Conservation (phyloP, 2,329 filamentous ascomycete genomes). For the Cladosporium oxysporum region DNA sequence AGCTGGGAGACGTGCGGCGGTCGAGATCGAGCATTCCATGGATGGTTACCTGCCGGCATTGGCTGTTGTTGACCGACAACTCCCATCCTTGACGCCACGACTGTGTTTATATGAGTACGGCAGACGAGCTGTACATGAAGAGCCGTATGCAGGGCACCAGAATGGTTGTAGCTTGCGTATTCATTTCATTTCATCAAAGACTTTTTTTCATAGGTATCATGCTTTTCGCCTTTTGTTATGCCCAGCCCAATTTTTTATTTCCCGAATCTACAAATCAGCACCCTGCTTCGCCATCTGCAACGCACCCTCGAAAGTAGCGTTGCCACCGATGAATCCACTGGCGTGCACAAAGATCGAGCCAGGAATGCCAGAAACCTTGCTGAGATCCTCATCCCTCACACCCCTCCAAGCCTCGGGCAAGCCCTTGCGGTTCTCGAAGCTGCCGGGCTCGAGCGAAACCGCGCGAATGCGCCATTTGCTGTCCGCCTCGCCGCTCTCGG, state of each 20-base stretch:
- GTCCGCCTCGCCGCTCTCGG: conserved; percentile 72
- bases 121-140: not conserved
- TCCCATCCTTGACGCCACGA: not conserved
- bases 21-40: not conserved
- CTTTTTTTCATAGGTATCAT: not conserved
- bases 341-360: conserved; percentile 93
- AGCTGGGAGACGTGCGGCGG: not conserved
- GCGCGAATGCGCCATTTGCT: conserved; percentile 93
- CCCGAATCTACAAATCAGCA: conserved; percentile 46
- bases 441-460: conserved; percentile 80
- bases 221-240: not conserved
- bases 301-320: conserved; percentile 86
- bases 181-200: conserved; percentile 3
- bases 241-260: not conserved
- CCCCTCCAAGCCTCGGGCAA: conserved; percentile 91
- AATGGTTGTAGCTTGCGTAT: not conserved
- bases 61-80: not conserved
- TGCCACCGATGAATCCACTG: conserved; percentile 93
- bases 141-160: not conserved
- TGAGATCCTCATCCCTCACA: conserved; percentile 81
- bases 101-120: not conserved
- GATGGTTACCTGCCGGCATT: not conserved
- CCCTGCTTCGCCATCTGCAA: conserved; percentile 82
- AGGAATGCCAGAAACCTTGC: conserved; percentile 66
- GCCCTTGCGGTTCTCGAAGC: conserved; percentile 88